Evolutionary conservation across 148 eudicot genomes (phyloP).

Genomic region (Arbutus unedo): DNA sequence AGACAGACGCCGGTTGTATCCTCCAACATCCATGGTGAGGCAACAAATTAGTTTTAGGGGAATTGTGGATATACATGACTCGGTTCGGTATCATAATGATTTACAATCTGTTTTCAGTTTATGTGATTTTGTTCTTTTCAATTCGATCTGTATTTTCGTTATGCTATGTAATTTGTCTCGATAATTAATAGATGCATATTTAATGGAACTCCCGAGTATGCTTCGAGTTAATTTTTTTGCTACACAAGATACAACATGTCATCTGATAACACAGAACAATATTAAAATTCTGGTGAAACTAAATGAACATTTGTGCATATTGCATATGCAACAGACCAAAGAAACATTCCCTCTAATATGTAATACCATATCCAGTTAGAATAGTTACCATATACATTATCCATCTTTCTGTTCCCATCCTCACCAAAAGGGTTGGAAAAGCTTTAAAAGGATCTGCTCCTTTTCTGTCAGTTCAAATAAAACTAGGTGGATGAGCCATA

Average conservation of each 20-base stretch:
- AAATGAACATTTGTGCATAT: neutral
- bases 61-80: too few relatives aligned
- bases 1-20: too few relatives aligned
- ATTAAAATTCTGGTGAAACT: neutral
- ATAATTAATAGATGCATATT: too few relatives aligned
- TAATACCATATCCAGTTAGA: neutral
- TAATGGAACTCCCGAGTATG: too few relatives aligned
- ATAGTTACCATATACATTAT: neutral
- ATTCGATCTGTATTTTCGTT: too few relatives aligned
- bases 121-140: too few relatives aligned
- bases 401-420: constrained; percentile 7
- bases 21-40: too few relatives aligned
- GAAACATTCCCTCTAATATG: neutral
- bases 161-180: too few relatives aligned
- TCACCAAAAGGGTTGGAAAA: neutral
- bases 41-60: too few relatives aligned
- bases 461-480: neutral
- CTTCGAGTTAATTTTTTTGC: too few relatives aligned
- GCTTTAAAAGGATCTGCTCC: neutral
- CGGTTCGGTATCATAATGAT: too few relatives aligned
- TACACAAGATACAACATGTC: neutral
- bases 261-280: neutral
- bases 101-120: too few relatives aligned
- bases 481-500: neutral
- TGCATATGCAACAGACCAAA: neutral